Percentiles rank a stretch among this genome's conserved stretches.
phyloP scores from a whole-genome alignment of 768 basidiomycete genomes.

The Tricholoma sp. region DNA sequence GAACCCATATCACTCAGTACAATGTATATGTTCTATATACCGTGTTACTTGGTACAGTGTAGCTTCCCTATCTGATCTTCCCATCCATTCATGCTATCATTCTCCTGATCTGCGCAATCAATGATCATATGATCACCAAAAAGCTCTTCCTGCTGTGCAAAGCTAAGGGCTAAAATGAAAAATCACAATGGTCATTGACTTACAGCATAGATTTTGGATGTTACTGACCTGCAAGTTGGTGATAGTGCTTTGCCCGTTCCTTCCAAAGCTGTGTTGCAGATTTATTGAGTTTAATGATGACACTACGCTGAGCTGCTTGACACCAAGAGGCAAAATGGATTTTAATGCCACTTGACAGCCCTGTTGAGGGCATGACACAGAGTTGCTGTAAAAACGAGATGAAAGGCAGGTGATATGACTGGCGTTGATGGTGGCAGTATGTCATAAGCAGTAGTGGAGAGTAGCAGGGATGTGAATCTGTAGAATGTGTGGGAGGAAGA shows the following conservation, averaged over 20 bases:
- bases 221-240: neutral
- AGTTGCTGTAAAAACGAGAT: too few species aligned
- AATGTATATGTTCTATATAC: too few species aligned
- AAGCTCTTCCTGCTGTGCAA: neutral
- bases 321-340: neutral
- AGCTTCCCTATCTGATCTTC: too few species aligned
- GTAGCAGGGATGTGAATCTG: too few species aligned
- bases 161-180: neutral
- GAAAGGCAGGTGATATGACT: too few species aligned
- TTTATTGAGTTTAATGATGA: neutral
- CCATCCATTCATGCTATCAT: too few species aligned
- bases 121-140: neutral
- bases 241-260: neutral
- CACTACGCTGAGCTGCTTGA: neutral
- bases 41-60: too few species aligned
- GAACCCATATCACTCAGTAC: too few species aligned
- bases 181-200: neutral
- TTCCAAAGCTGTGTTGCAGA: neutral
- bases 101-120: neutral
- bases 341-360: neutral
- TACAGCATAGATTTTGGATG: neutral
- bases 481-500: too few species aligned
- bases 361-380: neutral
- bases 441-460: too few species aligned
- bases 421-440: too few species aligned